Percentiles rank a stretch among this genome's conserved stretches.
Conservation (phyloP, 495 filamentous ascomycete genomes). For the Penicillium canescens region DNA sequence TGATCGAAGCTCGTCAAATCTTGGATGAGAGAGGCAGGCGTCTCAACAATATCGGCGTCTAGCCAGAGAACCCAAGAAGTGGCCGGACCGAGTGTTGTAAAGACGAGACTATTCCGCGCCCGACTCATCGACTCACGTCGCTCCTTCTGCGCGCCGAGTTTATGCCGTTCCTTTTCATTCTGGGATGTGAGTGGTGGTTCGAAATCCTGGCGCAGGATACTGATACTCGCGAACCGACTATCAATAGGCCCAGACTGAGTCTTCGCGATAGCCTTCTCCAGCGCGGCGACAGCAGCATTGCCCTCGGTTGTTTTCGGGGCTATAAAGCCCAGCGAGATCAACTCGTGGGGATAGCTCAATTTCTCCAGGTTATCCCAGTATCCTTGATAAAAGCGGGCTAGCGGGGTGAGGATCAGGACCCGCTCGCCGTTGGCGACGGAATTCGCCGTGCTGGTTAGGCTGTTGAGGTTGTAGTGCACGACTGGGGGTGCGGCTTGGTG, state of each 20-base stretch:
- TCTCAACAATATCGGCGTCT: slow-evolving; percentile 90
- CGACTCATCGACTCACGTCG: slow-evolving; percentile 88
- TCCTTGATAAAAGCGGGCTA: slow-evolving; percentile 86
- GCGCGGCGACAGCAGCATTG: slow-evolving; percentile 72
- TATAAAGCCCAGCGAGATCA: slow-evolving; percentile 96
- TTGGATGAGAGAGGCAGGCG: slow-evolving; percentile 82
- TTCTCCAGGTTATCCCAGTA: slow-evolving; percentile 96
- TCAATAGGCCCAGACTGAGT: slow-evolving; percentile 79
- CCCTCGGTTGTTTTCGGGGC: slow-evolving; percentile 88
- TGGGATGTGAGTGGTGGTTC: slow-evolving; percentile 80
- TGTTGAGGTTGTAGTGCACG: slow-evolving; percentile 91
- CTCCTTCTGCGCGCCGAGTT: slow-evolving; percentile 81
- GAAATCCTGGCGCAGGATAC: slow-evolving; percentile 94
- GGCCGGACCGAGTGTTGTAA: slow-evolving; percentile 92
- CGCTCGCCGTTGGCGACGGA: slow-evolving; percentile 78
- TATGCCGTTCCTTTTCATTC: slow-evolving; percentile 85
- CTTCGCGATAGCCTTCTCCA: slow-evolving; percentile 81
- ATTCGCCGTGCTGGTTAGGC: slow-evolving; percentile 75
- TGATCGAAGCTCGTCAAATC: slow-evolving; percentile 86
- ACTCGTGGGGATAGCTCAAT: slow-evolving; percentile 85
- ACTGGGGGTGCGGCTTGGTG: slow-evolving; percentile 76
- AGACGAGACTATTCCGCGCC: slow-evolving; percentile 89
- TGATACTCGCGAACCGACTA: slow-evolving; percentile 84
- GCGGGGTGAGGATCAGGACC: slow-evolving; percentile 87
- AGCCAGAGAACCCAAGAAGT: slow-evolving; percentile 98